phyloP scores from a whole-genome alignment of 352 stramenopile genomes.

The Pythium sp. region DNA sequence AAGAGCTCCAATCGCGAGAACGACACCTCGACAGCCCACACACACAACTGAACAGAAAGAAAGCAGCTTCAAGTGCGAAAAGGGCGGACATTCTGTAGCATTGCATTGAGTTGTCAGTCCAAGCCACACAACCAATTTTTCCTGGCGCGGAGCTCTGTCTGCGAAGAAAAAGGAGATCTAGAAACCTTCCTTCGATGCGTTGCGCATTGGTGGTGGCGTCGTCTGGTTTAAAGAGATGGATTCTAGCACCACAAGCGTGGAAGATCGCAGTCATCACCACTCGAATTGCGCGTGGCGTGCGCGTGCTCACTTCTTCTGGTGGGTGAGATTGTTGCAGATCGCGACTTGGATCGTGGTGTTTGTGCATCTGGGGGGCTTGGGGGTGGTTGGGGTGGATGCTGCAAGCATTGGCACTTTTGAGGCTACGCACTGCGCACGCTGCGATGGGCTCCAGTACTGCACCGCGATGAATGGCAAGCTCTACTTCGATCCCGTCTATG shows the following conservation, averaged over 20 bases:
- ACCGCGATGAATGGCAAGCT: constrained; percentile 64
- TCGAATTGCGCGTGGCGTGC: background rate
- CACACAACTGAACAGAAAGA: no score
- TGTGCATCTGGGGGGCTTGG: background rate
- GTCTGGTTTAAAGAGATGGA: background rate
- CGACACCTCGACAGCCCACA: background rate
- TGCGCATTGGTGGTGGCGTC: background rate
- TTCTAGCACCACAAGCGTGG: background rate
- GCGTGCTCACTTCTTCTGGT: background rate
- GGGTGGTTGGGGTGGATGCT: background rate
- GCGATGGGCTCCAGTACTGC: constrained; percentile 55
- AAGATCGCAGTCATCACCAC: background rate
- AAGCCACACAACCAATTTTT: background rate
- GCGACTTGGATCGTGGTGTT: background rate
- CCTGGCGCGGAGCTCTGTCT: background rate
- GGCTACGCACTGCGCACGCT: constrained; percentile 42
- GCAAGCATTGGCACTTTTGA: constrained; percentile 34
- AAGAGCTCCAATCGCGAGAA: background rate
- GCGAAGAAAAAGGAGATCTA: background rate
- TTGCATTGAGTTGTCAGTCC: background rate
- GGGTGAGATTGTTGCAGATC: background rate
- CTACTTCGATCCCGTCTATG: constrained; percentile 60
- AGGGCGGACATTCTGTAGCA: background rate
- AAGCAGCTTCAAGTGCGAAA: constrained; percentile 1
- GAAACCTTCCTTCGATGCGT: background rate